A percentile compares a stretch with the other conserved stretches of the same genome.
These are phyloP conservation scores for Corylus americana DNA, from an alignment of 306 rosid genomes.

Conservation along the genomic window DNA sequence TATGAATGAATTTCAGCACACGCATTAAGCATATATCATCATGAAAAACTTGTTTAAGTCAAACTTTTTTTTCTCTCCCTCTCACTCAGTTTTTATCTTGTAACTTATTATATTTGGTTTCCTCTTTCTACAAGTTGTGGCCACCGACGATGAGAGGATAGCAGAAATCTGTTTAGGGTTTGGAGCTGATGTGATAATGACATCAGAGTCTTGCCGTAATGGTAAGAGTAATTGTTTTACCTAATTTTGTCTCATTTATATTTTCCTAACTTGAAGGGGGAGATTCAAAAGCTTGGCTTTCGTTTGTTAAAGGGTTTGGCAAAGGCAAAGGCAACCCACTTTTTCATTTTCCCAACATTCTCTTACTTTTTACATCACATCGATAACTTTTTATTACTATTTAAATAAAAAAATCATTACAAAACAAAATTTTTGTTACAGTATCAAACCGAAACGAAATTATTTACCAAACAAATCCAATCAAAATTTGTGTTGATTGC, in stretches of 20 bases:
- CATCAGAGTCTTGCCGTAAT: constrained; percentile 79
- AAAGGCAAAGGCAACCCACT: too few species aligned
- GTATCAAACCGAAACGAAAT: too few species aligned
- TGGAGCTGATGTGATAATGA: constrained; percentile 96
- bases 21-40: neutral
- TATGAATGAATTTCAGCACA: too few species aligned
- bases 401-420: too few species aligned
- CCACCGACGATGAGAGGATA: constrained; percentile 85
- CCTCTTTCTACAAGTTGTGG: constrained; percentile 66
- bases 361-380: too few species aligned
- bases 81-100: neutral
- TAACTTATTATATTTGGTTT: constrained; percentile 13
- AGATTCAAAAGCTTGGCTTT: neutral
- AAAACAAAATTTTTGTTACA: too few species aligned
- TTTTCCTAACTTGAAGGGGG: neutral
- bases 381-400: too few species aligned
- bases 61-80: neutral
- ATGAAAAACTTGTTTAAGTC: neutral
- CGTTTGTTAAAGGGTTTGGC: too few species aligned
- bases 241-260: constrained; percentile 1
- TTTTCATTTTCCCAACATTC: too few species aligned
- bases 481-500: neutral
- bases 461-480: too few species aligned
- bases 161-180: constrained; percentile 81
- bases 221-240: constrained; percentile 44